Evolutionary conservation across 176 grass and related monocot genomes (phyloP).

Genomic region (Zizania latifolia): DNA sequence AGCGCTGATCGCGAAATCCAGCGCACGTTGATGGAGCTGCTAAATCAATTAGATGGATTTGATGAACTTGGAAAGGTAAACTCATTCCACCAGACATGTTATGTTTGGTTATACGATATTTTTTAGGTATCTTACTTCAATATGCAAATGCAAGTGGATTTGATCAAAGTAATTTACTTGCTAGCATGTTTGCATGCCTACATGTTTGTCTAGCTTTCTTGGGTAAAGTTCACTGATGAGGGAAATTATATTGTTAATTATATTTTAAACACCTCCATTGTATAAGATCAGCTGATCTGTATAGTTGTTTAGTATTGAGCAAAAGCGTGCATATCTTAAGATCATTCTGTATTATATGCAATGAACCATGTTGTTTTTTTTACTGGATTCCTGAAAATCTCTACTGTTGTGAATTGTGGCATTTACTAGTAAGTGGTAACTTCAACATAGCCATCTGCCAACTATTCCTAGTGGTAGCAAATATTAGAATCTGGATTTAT

Average conservation of each 20-base stretch:
- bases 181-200: not conserved
- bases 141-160: not conserved
- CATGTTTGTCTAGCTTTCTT: not conserved
- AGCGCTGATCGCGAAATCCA: slow-evolving; percentile 99
- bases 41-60: slow-evolving; percentile 96
- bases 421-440: not conserved
- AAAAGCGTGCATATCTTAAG: not conserved
- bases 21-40: slow-evolving; percentile 93
- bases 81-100: not conserved
- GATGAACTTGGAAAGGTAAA: slow-evolving; percentile 96
- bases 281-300: not conserved
- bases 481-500: not conserved
- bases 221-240: not conserved
- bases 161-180: not conserved
- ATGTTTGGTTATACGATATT: not conserved
- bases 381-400: not conserved
- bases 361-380: not conserved
- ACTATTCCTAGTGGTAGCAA: not conserved
- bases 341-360: not conserved
- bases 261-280: not conserved
- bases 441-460: not conserved
- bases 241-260: not conserved
- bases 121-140: not conserved
- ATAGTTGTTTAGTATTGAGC: not conserved
- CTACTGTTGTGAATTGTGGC: not conserved